These are phyloP conservation scores for Kwoniella botswanensis DNA, from an alignment of 768 basidiomycete genomes.

Conservation along the genomic window DNA sequence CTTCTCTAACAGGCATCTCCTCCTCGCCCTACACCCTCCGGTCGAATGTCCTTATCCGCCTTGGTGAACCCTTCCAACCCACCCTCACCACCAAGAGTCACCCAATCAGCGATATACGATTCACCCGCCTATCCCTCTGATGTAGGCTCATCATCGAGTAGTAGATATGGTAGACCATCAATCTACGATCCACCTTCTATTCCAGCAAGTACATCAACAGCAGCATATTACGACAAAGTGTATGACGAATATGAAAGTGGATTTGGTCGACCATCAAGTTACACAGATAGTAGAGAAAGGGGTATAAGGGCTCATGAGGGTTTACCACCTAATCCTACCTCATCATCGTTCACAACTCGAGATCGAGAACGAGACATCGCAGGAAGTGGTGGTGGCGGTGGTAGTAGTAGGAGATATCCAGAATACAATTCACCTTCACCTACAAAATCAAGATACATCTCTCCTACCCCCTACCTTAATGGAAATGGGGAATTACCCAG, in stretches of 20 bases:
- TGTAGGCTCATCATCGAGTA: constrained; percentile 2
- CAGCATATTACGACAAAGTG: constrained; percentile 18
- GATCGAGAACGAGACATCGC: background rate
- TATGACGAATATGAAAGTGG: constrained; percentile 24
- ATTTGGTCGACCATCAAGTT: constrained; percentile 1
- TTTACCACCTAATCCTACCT: constrained; percentile 7
- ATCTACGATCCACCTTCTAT: background rate
- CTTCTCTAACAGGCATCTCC: constrained; percentile 8
- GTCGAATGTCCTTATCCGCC: constrained; percentile 50
- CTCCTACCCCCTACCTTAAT: constrained; percentile 2
- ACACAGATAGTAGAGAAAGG: background rate
- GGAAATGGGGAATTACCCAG: background rate
- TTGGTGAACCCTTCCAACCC: constrained; percentile 49
- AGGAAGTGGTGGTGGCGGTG: background rate
- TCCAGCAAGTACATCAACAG: constrained; percentile 9
- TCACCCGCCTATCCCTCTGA: constrained; percentile 3
- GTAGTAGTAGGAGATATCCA: background rate
- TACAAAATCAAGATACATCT: constrained; percentile 10
- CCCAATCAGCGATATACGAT: constrained; percentile 8
- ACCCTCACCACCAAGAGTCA: constrained; percentile 21
- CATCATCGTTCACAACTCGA: background rate
- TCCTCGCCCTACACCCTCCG: constrained; percentile 26
- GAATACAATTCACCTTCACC: constrained; percentile 7
- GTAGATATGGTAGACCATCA: background rate
- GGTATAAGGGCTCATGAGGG: constrained; percentile 5